Percentiles rank a stretch among this genome's conserved stretches.
Conservation (phyloP, 1,139 yeast species). For the Fermentozyma sake region DNA sequence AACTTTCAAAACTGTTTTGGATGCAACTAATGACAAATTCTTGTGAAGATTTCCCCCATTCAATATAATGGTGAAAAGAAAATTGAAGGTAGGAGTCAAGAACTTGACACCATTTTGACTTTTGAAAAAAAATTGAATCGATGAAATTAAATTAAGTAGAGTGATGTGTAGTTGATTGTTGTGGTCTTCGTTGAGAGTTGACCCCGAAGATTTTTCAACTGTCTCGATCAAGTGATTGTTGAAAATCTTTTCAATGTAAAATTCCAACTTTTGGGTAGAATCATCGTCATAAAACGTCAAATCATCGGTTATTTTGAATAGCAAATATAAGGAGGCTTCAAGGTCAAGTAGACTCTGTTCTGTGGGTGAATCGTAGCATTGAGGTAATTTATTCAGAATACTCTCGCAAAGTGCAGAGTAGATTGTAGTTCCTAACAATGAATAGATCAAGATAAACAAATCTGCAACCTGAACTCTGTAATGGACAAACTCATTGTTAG, state of each 20-base stretch:
- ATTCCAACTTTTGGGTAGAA: constrained; percentile 19
- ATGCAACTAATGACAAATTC: constrained; percentile 38
- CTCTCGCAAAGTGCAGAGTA: constrained; percentile 20
- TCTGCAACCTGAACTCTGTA: constrained; percentile 76
- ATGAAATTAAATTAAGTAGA: constrained; percentile 48
- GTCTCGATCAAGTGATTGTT: constrained; percentile 19
- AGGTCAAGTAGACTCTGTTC: constrained; percentile 27
- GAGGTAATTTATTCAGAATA: constrained; percentile 3
- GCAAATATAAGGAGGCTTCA: constrained; percentile 66
- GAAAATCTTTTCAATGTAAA: constrained; percentile 24
- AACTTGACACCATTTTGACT: constrained; percentile 30
- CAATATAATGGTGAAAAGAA: constrained; percentile 33
- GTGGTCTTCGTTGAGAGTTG: constrained; percentile 1
- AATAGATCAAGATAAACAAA: constrained; percentile 64
- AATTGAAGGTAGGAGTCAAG: constrained; percentile 48
- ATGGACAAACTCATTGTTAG: constrained; percentile 49
- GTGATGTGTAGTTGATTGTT: constrained; percentile 20
- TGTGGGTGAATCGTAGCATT: constrained; percentile 3
- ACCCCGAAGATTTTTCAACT: constrained; percentile 11
- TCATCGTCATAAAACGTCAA: constrained; percentile 42
- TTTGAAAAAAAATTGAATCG: constrained; percentile 52
- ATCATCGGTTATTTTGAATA: constrained; percentile 52
- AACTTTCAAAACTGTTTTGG: constrained; percentile 55
- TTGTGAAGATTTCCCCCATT: constrained; percentile 9
- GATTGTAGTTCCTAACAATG: constrained; percentile 55